Evolutionary conservation across 495 filamentous ascomycete genomes (phyloP), one percentile per base, ranked within the genome.

Genomic region (Aspergillus bridgeri): DNA sequence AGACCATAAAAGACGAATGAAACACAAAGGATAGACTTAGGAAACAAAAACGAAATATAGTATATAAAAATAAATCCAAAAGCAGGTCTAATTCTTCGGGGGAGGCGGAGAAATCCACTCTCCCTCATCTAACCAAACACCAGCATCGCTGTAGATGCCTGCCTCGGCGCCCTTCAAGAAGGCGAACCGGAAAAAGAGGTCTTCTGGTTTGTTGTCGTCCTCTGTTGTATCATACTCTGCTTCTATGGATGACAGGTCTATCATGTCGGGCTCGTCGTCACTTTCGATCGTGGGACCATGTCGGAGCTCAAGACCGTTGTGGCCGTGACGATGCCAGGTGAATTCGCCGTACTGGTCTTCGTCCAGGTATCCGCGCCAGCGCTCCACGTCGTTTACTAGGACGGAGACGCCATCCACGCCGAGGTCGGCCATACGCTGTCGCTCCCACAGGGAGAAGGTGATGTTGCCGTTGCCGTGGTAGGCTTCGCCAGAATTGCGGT

Each of bases 371-470:
- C 80, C 81, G 9, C 86, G 73, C 71, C 84, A 93, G 56, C 92
- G 77, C 70, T 98, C 94, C 0, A 98, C 94, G 59, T 98, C 94
- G 65, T 98, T 96, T 22, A 98, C 87, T 0, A 98, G 73, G 18
- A 97, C 84, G 58, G 89, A 93, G 18, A 98, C 78, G 0, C 93
- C 94, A 64, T 96, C 85, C 49, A 98, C 82, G 3, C 89, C 91
- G 56, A 95, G 79, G 49, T 76, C 78, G 4, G 69, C 63, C 60
- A 76, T 78, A 20, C 77, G 76, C 33, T 77, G 63, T 11, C 67
- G 66, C 27, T 72, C 71, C 65, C 71, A 78, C 60, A 84, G 76
- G 13, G 82, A 53, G 75, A 93, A 79, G 25, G 83, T 76, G 77
- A 82, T 74, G 72, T 88, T 76, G 4, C 77, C 75, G 48, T 78